Base-by-base conservation (phyloP, 495 filamentous ascomycete species). In the Penicillium waksmanii region DNA sequence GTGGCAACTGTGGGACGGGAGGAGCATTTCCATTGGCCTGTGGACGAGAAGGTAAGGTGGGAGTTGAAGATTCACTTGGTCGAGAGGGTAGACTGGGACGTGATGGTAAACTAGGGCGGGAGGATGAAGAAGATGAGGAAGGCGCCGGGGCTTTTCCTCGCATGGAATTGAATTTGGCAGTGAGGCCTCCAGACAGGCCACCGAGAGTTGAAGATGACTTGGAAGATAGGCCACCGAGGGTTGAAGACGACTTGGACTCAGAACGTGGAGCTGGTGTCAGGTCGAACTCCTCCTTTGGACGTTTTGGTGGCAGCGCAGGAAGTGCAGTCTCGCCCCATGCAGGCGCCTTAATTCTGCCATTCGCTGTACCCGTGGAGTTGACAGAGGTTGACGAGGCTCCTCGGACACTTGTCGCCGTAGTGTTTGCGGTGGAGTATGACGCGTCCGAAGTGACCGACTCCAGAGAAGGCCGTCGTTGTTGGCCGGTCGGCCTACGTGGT, bases 261-360 rank as follows among this genome's bases (percentile, higher is more conserved):
- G 68, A 63, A 44, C 67, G 68, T 18, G 70, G 52, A 18, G 70
- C 57, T 9, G 65, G 65, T 47, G 50, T 31, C 43, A 60, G 12
- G 36, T 38, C 12, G 50, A 58, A 27, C 21, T 66, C 55, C 63
- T 68, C 62, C 63, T 57, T 66, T 23, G 63, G 54, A 57, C 74
- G 67, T 55, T 72, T 77, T 2, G 76, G 76, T 36, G 80, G 82
- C 33, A 84, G 61, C 10, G 72, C 68, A 44, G 80, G 80, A 34
- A 82, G 63, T 3, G 76, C 73, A 9, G 72, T 57, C 49, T 71
- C 75, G 18, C 76, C 77, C 72, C 78, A 83, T 50, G 77, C 72
- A 12, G 81, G 81, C 13, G 78, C 76, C 25, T 73, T 72, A 40
- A 70, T 67, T 25, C 65, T 66, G 50, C 65, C 63, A 48, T 58